These are phyloP conservation scores for Fragilariopsis cylindrus DNA, from an alignment of 108 stramenopile species.

Conservation along the genomic window DNA sequence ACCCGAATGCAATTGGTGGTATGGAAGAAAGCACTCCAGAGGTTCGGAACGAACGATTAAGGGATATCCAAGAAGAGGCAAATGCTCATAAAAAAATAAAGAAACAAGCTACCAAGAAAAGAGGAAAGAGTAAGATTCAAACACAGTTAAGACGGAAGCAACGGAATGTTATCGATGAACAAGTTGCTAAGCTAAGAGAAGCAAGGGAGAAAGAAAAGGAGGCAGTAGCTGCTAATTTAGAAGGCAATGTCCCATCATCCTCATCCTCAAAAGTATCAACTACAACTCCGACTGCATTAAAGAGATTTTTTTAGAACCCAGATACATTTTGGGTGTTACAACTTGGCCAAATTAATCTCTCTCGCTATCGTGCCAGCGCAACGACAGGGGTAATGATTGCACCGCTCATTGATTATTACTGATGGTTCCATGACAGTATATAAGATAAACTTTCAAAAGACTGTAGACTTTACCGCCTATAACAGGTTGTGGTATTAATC, in stretches of 20 bases:
- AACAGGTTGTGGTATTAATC: too few relatives aligned
- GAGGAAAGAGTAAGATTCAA: slow-evolving; percentile 95
- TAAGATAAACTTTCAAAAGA: too few relatives aligned
- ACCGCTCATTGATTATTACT: too few relatives aligned
- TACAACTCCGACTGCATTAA: slow-evolving; percentile 7
- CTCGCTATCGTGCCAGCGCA: too few relatives aligned
- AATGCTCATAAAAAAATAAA: slow-evolving; percentile 55
- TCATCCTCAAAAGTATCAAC: too few relatives aligned
- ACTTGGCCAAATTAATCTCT: too few relatives aligned
- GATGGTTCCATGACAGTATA: too few relatives aligned
- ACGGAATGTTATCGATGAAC: slow-evolving; percentile 90
- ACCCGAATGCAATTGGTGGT: slow-evolving; percentile 87
- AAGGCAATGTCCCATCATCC: too few relatives aligned
- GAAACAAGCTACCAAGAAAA: slow-evolving; percentile 91
- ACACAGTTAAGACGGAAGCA: slow-evolving; percentile 91
- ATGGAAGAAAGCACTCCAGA: slow-evolving; percentile 79
- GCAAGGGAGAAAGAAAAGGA: slow-evolving; percentile 70
- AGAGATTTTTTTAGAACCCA: slow-evolving; percentile 10
- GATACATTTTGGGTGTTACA: too few relatives aligned
- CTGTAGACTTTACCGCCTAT: too few relatives aligned
- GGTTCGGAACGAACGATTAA: slow-evolving; percentile 53
- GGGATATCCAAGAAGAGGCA: slow-evolving; percentile 68
- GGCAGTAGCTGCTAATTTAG: background rate
- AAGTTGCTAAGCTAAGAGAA: slow-evolving; percentile 68
- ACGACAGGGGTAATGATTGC: too few relatives aligned